A percentile compares a stretch with the other conserved stretches of the same genome.
Conservation (phyloP, 352 stramenopile genomes). For the Globisporangium solare region DNA sequence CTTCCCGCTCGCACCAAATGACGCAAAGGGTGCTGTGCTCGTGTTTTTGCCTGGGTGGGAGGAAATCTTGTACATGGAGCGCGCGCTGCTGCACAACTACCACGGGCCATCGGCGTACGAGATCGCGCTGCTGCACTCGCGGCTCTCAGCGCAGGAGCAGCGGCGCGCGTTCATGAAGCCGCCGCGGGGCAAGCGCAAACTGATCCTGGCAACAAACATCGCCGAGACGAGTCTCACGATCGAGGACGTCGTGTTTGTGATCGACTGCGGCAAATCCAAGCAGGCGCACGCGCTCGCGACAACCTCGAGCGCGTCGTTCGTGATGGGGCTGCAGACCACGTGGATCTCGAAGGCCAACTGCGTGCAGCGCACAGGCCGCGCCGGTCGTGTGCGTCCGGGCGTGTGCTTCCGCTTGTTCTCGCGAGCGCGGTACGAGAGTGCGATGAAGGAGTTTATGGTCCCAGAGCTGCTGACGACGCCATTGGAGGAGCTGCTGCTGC, state of each 20-base stretch:
- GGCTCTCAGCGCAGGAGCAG: slow-evolving; percentile 66
- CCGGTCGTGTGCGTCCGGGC: slow-evolving; percentile 90
- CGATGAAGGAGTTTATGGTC: slow-evolving; percentile 75
- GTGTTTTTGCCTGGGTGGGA: slow-evolving; percentile 84
- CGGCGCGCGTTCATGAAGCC: slow-evolving; percentile 63
- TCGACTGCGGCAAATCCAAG: slow-evolving; percentile 84
- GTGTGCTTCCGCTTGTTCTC: slow-evolving; percentile 90
- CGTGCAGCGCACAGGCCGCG: slow-evolving; percentile 89
- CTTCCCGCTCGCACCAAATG: slow-evolving; percentile 36
- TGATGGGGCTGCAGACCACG: slow-evolving; percentile 87
- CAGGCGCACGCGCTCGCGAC: slow-evolving; percentile 59
- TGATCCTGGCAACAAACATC: slow-evolving; percentile 94
- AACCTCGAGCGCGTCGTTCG: slow-evolving; percentile 75
- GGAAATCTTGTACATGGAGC: slow-evolving; percentile 79
- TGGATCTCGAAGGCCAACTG: slow-evolving; percentile 84
- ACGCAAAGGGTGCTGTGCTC: slow-evolving; percentile 65
- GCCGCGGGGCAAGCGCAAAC: slow-evolving; percentile 56
- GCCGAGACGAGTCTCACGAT: slow-evolving; percentile 96
- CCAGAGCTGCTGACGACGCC: slow-evolving; percentile 69
- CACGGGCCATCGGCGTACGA: slow-evolving; percentile 51
- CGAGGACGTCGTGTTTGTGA: slow-evolving; percentile 91
- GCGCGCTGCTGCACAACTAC: slow-evolving; percentile 46
- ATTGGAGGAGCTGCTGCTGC: slow-evolving; percentile 67
- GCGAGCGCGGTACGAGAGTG: slow-evolving; percentile 46
- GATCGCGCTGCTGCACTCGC: slow-evolving; percentile 71